These are phyloP conservation scores for Limonium bicolor DNA, from an alignment of 148 eudicot species.

Conservation along the genomic window DNA sequence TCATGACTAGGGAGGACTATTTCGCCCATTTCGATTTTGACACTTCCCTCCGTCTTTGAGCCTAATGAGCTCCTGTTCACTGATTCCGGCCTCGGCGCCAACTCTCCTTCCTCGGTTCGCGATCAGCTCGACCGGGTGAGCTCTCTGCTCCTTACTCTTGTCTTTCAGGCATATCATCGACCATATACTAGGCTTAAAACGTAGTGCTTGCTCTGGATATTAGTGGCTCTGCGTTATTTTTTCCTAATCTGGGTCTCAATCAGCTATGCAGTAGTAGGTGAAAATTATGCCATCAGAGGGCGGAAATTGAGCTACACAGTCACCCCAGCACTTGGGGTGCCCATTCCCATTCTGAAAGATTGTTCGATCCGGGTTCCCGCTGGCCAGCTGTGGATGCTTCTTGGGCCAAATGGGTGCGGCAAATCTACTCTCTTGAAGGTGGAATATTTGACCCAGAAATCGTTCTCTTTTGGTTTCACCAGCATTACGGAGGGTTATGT, in stretches of 20 bases:
- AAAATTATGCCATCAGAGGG: slow-evolving; percentile 40
- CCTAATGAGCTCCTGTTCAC: too few species aligned
- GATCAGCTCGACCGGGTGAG: slow-evolving; percentile 16
- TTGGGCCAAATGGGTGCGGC: slow-evolving; percentile 93
- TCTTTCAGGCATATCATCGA: slow-evolving; percentile 25
- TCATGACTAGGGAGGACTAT: too few species aligned
- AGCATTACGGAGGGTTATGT: too few species aligned
- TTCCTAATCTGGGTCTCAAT: background rate
- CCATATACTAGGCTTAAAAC: slow-evolving; percentile 13
- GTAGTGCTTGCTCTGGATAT: background rate
- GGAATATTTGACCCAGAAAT: background rate
- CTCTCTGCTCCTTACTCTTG: background rate
- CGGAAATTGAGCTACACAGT: slow-evolving; percentile 48
- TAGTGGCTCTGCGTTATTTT: background rate
- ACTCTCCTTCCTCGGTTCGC: slow-evolving; percentile 15
- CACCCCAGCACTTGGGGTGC: slow-evolving; percentile 24
- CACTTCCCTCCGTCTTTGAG: too few species aligned
- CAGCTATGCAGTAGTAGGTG: slow-evolving; percentile 1
- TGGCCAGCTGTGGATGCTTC: slow-evolving; percentile 97
- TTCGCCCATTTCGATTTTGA: too few species aligned
- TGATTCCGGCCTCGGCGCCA: slow-evolving; percentile 14
- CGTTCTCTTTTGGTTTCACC: background rate
- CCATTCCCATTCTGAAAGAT: slow-evolving; percentile 44
- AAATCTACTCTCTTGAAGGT: slow-evolving; percentile 93
- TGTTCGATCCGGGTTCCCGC: slow-evolving; percentile 68